Evolutionary conservation across 2,329 filamentous ascomycete species (phyloP).

Genomic region (Talaromyces funiculosus): DNA sequence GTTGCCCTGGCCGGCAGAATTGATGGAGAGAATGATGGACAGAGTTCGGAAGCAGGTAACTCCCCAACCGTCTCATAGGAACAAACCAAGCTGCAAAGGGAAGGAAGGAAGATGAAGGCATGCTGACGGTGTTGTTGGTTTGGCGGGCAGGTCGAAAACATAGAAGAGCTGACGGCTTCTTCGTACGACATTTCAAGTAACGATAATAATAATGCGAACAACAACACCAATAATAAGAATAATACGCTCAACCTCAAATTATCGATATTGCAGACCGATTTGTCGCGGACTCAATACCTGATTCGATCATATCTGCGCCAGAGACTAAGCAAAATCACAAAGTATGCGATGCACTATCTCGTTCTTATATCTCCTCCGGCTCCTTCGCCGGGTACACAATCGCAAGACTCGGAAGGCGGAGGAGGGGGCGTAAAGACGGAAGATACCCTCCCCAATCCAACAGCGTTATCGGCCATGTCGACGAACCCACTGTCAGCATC

Average conservation of each 20-base stretch:
- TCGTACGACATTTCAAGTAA: slow-evolving; percentile 34
- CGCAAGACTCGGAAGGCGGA: background rate
- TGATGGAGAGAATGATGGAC: slow-evolving; percentile 77
- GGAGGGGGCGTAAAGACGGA: slow-evolving; percentile 16
- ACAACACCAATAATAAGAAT: slow-evolving; percentile 48
- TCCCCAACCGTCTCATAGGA: background rate
- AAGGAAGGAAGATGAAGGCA: background rate
- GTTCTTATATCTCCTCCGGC: slow-evolving; percentile 23
- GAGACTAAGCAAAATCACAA: slow-evolving; percentile 68
- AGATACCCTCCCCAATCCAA: slow-evolving; percentile 29
- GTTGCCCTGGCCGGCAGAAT: slow-evolving; percentile 66
- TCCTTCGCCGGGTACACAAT: slow-evolving; percentile 16
- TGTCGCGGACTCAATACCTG: slow-evolving; percentile 89
- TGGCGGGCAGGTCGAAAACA: slow-evolving; percentile 52
- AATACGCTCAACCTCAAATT: slow-evolving; percentile 75
- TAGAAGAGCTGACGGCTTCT: slow-evolving; percentile 55
- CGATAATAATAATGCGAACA: slow-evolving; percentile 5
- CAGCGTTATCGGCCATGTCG: background rate
- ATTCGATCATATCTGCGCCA: slow-evolving; percentile 76
- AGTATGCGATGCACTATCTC: slow-evolving; percentile 47
- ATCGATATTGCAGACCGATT: slow-evolving; percentile 92
- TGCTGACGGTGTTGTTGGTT: background rate
- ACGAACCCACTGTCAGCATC: slow-evolving; percentile 62
- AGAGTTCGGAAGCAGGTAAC: slow-evolving; percentile 60
- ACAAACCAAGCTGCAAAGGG: background rate